A percentile compares a stretch with the other conserved stretches of the same genome.
Evolutionary conservation across 305 asterid species (phyloP).

Genomic region (Fraxinus xanthoxyloides): DNA sequence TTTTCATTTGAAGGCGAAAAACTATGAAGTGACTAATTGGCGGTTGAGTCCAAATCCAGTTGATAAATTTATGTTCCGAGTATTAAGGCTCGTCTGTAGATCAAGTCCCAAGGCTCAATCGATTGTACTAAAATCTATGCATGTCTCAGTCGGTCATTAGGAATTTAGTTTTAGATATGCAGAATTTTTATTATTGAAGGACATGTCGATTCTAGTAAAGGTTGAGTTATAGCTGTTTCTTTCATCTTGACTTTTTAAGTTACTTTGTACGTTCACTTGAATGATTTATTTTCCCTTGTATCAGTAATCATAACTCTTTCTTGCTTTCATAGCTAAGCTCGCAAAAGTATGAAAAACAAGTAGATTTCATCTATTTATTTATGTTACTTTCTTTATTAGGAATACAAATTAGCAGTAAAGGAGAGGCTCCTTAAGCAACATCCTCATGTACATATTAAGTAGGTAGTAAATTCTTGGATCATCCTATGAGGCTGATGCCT

Average conservation of each 20-base stretch:
- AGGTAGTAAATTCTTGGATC: not conserved
- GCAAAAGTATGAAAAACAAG: not conserved
- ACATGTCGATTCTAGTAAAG: conserved; percentile 1
- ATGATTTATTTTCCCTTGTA: not conserved
- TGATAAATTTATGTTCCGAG: not conserved
- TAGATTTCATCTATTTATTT: not conserved
- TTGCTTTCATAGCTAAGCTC: not conserved
- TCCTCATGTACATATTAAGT: not conserved
- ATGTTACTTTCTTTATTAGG: not conserved
- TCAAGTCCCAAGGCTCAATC: not conserved
- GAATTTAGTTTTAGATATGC: conserved; percentile 3
- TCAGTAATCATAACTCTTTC: not conserved
- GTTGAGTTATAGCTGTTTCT: not conserved
- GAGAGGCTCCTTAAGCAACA: not conserved
- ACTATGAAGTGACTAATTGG: not conserved
- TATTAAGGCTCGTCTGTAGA: not conserved
- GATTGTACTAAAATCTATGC: not conserved
- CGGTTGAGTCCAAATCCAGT: not conserved
- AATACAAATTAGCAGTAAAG: not conserved
- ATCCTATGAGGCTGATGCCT: conserved; percentile 62
- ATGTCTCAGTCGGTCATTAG: conserved; percentile 10
- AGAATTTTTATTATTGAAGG: not conserved
- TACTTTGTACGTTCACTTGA: not conserved
- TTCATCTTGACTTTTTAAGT: not conserved
- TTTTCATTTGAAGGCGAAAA: conserved; percentile 15